Evolutionary conservation across 2,329 filamentous ascomycete species (phyloP), one percentile per base, ranked within the genome.

Genomic region (Fusarium graminum): DNA sequence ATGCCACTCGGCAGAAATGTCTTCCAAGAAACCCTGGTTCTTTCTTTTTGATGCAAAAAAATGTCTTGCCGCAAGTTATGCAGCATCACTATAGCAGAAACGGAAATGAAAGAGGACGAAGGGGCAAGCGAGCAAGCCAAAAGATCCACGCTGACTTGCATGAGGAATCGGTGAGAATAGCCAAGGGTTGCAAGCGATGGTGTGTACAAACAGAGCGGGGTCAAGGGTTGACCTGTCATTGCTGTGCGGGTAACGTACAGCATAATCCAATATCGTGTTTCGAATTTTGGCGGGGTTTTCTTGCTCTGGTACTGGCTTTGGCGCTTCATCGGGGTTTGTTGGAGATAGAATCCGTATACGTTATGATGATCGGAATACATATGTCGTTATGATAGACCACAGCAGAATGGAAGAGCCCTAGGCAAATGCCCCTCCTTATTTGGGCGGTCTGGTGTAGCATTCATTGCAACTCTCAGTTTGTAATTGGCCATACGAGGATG

Each of bases 141-240:
- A 59, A 50, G 36, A 54, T 57, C 39, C 52, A 61, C 56, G 60
- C 60, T 73, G 68, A 65, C 54, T 60, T 65, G 56, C 58, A 70
- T 65, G 41, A 43, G 32, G 42, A 65, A 54, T 39, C 53, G 46
- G 60, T 39, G 47, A 59, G 46, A 60, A 47, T 30, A 39, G 38
- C 51, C 40, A 62, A 68, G 44, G 44, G 44, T 52, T 42, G 56
- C 40, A 62, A 68, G 44, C 47, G 47, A 56, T 42, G 56, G 53
- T 57, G 59, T 54, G 54, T 39, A 56, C 50, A 51, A 47, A 59
- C 50, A 34, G 66, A 61, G 66, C 57, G 62, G 70, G 64, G 68
- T 45, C 49, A 44, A 59, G 49, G 59, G 54, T 38, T 67, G 69
- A 65, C 68, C 47, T 65, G 50, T 69, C 60, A 68, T 57, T 60